Evolutionary conservation across 1,284 basidiomycete genomes (phyloP).

Genomic region (Limonomyces culmigenus): DNA sequence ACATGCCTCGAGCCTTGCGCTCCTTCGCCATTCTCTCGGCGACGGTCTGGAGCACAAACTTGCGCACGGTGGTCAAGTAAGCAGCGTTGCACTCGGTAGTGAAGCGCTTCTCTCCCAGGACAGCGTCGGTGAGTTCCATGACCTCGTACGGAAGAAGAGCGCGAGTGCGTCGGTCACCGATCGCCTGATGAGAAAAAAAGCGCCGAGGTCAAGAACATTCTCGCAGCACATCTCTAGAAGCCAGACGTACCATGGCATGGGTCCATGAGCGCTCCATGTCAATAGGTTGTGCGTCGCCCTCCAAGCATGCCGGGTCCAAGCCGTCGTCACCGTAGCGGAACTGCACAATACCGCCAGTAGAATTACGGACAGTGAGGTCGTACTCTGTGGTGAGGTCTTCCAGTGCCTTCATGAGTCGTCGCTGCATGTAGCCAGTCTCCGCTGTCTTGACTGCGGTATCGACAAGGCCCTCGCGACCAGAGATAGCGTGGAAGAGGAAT

Average conservation of each 20-base stretch:
- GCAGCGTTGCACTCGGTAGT: conserved; percentile 56
- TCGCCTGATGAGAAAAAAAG: conserved; percentile 27
- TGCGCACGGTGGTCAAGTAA: conserved; percentile 63
- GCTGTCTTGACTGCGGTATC: conserved; percentile 99
- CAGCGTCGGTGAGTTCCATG: conserved; percentile 51
- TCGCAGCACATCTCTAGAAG: too few relatives aligned
- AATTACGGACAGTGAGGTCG: conserved; percentile 93
- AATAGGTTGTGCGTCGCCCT: conserved; percentile 87
- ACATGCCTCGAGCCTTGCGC: conserved; percentile 71
- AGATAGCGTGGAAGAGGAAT: conserved; percentile 98
- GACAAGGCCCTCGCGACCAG: conserved; percentile 94
- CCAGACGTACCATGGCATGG: conserved; percentile 60
- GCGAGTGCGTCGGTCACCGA: conserved; percentile 36
- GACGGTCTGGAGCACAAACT: conserved; percentile 60
- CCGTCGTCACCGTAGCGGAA: conserved; percentile 97
- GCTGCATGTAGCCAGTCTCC: conserved; percentile 99
- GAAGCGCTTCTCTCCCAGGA: conserved; percentile 45
- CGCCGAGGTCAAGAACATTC: conserved; percentile 1
- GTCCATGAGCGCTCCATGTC: conserved; percentile 81
- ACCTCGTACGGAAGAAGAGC: conserved; percentile 84
- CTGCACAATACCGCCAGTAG: conserved; percentile 92
- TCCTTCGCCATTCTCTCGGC: conserved; percentile 52
- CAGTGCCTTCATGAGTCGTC: conserved; percentile 96
- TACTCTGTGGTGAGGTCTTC: conserved; percentile 97
- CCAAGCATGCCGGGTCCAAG: conserved; percentile 89